Evolutionary conservation across 2,329 filamentous ascomycete genomes (phyloP).

Genomic region (Coniochaeta prunicola): DNA sequence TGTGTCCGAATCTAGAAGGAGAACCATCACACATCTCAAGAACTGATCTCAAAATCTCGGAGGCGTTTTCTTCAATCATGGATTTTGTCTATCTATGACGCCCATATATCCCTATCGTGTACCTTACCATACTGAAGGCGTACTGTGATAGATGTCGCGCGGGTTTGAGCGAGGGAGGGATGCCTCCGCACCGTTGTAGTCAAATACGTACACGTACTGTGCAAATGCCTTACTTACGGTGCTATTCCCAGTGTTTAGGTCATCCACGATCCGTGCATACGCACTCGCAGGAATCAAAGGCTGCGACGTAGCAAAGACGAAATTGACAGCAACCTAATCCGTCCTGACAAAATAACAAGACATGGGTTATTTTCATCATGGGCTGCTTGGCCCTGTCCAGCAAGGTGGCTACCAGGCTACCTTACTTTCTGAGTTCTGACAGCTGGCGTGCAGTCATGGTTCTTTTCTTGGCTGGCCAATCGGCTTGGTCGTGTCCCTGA

Average conservation of each 20-base stretch:
- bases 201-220: too few relatives aligned
- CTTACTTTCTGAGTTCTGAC: not conserved
- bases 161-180: not conserved
- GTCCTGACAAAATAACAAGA: not conserved
- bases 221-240: not conserved
- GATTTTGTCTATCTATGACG: not conserved
- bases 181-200: too few relatives aligned
- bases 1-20: too few relatives aligned
- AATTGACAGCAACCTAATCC: not conserved
- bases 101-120: not conserved
- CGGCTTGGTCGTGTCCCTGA: not conserved
- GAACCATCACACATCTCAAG: too few relatives aligned
- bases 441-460: too few relatives aligned
- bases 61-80: not conserved
- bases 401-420: not conserved
- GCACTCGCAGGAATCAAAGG: not conserved
- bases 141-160: not conserved
- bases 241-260: too few relatives aligned
- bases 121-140: too few relatives aligned
- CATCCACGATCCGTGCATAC: too few relatives aligned
- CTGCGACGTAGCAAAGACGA: not conserved
- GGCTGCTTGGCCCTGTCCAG: not conserved
- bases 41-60: too few relatives aligned
- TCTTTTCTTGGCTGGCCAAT: not conserved
- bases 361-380: not conserved